phyloP scores from a whole-genome alignment of 1,284 basidiomycete species.

The Rhodotorula sp. region DNA sequence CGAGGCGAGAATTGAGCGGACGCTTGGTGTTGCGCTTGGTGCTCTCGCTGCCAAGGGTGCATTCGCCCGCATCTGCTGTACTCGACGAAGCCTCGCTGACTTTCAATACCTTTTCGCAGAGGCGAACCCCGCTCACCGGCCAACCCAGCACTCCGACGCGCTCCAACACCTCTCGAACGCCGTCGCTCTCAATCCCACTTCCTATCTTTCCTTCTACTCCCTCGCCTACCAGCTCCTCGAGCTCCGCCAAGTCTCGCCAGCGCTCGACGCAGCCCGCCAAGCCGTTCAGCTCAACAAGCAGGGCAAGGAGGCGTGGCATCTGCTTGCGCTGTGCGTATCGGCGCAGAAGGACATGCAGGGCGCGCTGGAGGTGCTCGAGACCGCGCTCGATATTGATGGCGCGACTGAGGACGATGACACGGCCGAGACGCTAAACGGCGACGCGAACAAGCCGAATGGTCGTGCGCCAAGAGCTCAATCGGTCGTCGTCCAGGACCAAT shows the following conservation, averaged over 20 bases:
- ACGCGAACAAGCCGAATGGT: not conserved
- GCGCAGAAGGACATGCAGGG: constrained; percentile 77
- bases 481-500: constrained; percentile 27
- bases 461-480: not conserved
- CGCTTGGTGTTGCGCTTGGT: constrained; percentile 66
- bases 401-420: not conserved
- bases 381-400: constrained; percentile 55
- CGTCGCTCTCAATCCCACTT: constrained; percentile 58
- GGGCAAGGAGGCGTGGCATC: constrained; percentile 69
- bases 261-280: constrained; percentile 65
- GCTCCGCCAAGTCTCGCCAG: constrained; percentile 66
- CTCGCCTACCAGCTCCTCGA: constrained; percentile 73
- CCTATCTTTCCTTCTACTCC: constrained; percentile 68
- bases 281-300: constrained; percentile 51
- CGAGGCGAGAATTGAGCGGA: constrained; percentile 57
- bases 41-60: constrained; percentile 63
- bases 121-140: constrained; percentile 63
- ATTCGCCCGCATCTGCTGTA: constrained; percentile 14
- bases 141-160: constrained; percentile 61
- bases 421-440: constrained; percentile 44
- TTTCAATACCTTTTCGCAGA: constrained; percentile 55
- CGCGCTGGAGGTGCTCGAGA: constrained; percentile 73
- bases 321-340: constrained; percentile 78
- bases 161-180: constrained; percentile 62
- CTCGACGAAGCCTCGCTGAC: constrained; percentile 9